Evolutionary conservation across 2,329 filamentous ascomycete species (phyloP).

Genomic region (Fusarium kyushuense): DNA sequence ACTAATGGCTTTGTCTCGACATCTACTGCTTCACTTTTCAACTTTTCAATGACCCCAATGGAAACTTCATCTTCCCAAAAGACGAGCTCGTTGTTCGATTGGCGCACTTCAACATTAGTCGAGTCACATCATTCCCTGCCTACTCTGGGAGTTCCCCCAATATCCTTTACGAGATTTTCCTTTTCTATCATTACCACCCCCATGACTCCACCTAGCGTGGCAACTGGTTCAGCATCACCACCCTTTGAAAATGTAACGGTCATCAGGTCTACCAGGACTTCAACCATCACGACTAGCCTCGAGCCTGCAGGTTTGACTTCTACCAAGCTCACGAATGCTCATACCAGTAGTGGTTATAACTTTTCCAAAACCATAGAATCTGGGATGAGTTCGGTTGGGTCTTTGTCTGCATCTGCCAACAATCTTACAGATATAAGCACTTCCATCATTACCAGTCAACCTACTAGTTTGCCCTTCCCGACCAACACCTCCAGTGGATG

Average conservation of each 20-base stretch:
- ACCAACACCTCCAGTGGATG: constrained; percentile 26
- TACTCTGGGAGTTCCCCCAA: background rate
- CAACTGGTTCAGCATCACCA: constrained; percentile 6
- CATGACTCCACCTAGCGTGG: constrained; percentile 20
- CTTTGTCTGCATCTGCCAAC: constrained; percentile 1
- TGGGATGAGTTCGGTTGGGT: constrained; percentile 1
- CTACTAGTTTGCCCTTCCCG: constrained; percentile 32
- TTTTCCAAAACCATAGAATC: constrained; percentile 17
- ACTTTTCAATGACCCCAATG: constrained; percentile 12
- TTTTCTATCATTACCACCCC: constrained; percentile 25
- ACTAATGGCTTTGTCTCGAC: constrained; percentile 15
- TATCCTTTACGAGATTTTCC: constrained; percentile 19
- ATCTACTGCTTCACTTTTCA: constrained; percentile 5
- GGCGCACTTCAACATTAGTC: constrained; percentile 36
- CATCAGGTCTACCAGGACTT: constrained; percentile 25
- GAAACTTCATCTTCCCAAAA: background rate
- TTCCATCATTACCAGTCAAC: constrained; percentile 18
- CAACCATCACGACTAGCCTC: constrained; percentile 32
- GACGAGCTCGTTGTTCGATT: constrained; percentile 21
- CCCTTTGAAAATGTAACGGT: constrained; percentile 11
- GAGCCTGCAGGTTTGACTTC: constrained; percentile 13
- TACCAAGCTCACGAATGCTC: constrained; percentile 15
- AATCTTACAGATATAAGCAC: constrained; percentile 22
- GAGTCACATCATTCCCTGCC: constrained; percentile 1
- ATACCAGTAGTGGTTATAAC: constrained; percentile 30